phyloP scores from a whole-genome alignment of 2,329 filamentous ascomycete species.

The Onygenales sp. region DNA sequence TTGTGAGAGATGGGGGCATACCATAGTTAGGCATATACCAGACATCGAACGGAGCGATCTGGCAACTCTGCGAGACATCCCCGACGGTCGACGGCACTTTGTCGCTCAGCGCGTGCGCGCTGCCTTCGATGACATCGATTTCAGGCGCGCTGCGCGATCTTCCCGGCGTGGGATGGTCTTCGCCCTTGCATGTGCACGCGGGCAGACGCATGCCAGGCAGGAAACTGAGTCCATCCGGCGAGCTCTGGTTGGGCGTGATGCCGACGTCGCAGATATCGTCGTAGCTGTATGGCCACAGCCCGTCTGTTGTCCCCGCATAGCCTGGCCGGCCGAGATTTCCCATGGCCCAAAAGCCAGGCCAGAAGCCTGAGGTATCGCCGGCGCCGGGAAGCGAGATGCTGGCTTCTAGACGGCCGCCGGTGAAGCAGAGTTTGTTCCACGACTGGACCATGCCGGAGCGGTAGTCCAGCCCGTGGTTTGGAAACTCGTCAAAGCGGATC shows the following conservation, averaged over 20 bases:
- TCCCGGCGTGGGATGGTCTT: constrained; percentile 58
- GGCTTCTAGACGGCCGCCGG: constrained; percentile 59
- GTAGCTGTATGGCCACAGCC: constrained; percentile 67
- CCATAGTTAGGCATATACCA: constrained; percentile 57
- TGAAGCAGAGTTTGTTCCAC: constrained; percentile 67
- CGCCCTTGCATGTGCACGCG: constrained; percentile 54
- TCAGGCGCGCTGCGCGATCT: constrained; percentile 59
- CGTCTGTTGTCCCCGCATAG: constrained; percentile 60
- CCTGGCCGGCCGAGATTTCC: constrained; percentile 62
- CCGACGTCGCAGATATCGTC: constrained; percentile 58
- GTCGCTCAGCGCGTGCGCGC: constrained; percentile 44
- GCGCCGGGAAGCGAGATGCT: constrained; percentile 60
- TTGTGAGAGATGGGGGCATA: constrained; percentile 16
- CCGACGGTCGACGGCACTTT: constrained; percentile 44
- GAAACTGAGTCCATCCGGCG: constrained; percentile 54
- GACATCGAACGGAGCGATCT: constrained; percentile 60
- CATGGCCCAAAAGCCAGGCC: constrained; percentile 70
- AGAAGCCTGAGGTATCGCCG: constrained; percentile 59
- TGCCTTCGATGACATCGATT: constrained; percentile 65
- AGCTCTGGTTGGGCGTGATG: constrained; percentile 64
- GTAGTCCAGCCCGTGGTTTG: constrained; percentile 57
- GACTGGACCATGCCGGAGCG: constrained; percentile 66
- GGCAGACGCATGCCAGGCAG: constrained; percentile 63
- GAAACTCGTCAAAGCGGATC: constrained; percentile 55
- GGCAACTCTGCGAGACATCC: constrained; percentile 56